These are phyloP conservation scores for Cercospora zeina DNA, from an alignment of 2,329 filamentous ascomycete genomes.

Conservation along the genomic window DNA sequence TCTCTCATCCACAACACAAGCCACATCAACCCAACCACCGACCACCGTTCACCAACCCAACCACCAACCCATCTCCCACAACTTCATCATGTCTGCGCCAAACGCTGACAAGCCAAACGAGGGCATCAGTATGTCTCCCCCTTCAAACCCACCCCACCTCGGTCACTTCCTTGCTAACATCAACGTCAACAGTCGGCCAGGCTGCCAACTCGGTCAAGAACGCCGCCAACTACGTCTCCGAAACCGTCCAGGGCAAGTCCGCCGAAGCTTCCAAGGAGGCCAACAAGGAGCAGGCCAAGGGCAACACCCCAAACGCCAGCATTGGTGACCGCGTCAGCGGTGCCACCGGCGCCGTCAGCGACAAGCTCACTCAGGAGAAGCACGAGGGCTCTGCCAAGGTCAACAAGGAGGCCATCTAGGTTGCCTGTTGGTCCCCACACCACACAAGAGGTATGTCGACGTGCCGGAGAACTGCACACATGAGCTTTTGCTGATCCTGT, in stretches of 20 bases:
- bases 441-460: not conserved
- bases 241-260: conserved; percentile 60
- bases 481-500: not conserved
- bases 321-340: conserved; percentile 57
- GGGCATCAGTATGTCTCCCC: conserved; percentile 39
- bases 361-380: conserved; percentile 57
- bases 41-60: not conserved
- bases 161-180: not conserved
- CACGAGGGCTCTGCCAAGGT: conserved; percentile 53
- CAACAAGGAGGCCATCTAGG: conserved; percentile 49
- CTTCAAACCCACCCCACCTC: not conserved
- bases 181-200: conserved; percentile 38
- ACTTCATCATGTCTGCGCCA: conserved; percentile 47
- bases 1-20: conserved; percentile 12
- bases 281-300: conserved; percentile 62
- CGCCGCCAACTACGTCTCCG: conserved; percentile 68
- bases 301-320: conserved; percentile 58
- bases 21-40: conserved; percentile 4
- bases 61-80: conserved; percentile 22
- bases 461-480: not conserved
- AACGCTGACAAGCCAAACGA: conserved; percentile 49
- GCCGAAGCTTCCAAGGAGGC: conserved; percentile 64
- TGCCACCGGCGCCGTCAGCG: conserved; percentile 52
- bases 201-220: conserved; percentile 48
- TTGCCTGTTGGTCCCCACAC: not conserved